Conservation (phyloP, 257 asterid species). For the Solanum chiquidenum region DNA sequence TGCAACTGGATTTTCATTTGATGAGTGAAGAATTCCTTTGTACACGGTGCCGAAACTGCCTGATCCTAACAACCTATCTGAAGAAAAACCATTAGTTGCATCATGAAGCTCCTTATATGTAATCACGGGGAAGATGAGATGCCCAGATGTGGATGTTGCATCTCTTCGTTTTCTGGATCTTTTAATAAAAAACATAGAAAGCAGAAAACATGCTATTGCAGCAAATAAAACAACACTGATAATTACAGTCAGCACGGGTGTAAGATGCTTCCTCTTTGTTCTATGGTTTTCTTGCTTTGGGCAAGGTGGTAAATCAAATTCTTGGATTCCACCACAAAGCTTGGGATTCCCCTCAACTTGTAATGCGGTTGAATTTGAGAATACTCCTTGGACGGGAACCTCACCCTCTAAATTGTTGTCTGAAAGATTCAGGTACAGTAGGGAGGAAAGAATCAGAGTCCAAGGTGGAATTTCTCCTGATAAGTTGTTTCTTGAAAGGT, state of each 20-base stretch:
- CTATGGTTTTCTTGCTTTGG: conserved; percentile 4
- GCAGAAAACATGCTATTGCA: conserved; percentile 14
- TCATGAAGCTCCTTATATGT: conserved; percentile 19
- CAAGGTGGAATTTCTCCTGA: neutral
- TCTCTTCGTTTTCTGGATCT: neutral
- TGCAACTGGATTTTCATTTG: conserved; percentile 18
- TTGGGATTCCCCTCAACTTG: conserved; percentile 10
- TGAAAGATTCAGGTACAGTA: neutral
- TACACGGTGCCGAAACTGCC: neutral
- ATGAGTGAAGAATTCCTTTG: conserved; percentile 15
- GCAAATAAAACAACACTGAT: conserved; percentile 5
- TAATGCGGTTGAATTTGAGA: neutral
- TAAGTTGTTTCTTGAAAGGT: neutral
- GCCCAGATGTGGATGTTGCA: neutral
- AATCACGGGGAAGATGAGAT: conserved; percentile 5
- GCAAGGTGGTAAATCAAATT: conserved; percentile 20
- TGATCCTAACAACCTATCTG: neutral
- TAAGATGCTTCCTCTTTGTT: neutral
- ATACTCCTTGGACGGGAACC: neutral
- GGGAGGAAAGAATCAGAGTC: neutral
- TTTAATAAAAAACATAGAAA: conserved; percentile 7
- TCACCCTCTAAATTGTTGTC: neutral
- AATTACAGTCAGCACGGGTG: neutral
- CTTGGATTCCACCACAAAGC: conserved; percentile 32
- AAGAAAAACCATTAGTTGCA: neutral